Base-by-base conservation (phyloP, 2,329 filamentous ascomycete genomes). In the Fusarium keratoplasticum region DNA sequence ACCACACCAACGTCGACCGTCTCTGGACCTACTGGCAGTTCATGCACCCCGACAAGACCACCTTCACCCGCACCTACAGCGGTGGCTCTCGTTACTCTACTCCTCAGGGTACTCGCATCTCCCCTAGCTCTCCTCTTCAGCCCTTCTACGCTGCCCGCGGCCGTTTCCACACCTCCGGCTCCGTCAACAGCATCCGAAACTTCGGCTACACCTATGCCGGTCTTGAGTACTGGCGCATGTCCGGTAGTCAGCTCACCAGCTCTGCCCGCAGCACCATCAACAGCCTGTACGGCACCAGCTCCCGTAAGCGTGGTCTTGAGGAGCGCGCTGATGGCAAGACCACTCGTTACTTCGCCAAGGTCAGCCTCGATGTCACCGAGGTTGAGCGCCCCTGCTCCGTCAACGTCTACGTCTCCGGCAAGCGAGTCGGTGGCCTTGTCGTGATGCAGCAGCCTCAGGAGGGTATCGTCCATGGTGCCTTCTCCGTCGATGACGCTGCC, bases 1-100 rank as follows among this genome's bases (percentile, higher is more conserved):
- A 87, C 69, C 87, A 87, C 81, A 81, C 86, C 77, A 90, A 93
- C 75, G 86, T 93, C 63, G 90, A 93, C 76, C 88, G 91, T 44
- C 84, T 93, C 40, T 92, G 91, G 81, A 86, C 89, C n/a, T 85
- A 87, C 74, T 89, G 84, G 84, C 83, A 87, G 76, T 83, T 82
- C 31, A 83, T 88, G 60, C 75, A 79, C 66, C 84, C 84, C 25
- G 69, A 76, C 54, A 73, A 81, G 68, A 71, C 77, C 62, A 77
- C 83, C 33, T 84, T 86, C 75, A 75, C 66, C 35, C 73, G 70
- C 55, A 79, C 82, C 7, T 86, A 85, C 73, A 47, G 22, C 3
- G 82, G 81, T 33, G 69, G 75, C 6, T 76, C 82, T 6, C 79
- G 80, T 31, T 90, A 82, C 74, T 84, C 81, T 52, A 86, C 85